Base-by-base conservation (phyloP, 2,329 filamentous ascomycete species). In the Colletotrichum sp. region DNA sequence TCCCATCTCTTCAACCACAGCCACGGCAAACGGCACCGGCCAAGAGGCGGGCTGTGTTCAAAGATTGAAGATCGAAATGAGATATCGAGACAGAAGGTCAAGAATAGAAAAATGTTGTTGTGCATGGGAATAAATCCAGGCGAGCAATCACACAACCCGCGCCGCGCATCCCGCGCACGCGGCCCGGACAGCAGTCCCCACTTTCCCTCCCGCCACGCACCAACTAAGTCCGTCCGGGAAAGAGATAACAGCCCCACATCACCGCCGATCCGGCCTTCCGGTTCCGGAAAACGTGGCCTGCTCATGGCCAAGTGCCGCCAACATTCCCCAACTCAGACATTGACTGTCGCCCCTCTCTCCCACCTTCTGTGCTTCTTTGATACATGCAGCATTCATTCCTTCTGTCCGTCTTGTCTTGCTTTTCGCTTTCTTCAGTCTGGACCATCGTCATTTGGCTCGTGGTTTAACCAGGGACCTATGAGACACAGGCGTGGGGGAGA, bases 221-320 rank as follows among this genome's bases (percentile, higher is more conserved):
- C 44, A 49, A 21, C 44, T 49, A n/a, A 10, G 2, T n/a, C 44
- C 44, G 44, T 21, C 44, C 44, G 44, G 44, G 18, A 6, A 4
- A 3, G 44, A 49, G 9, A 44, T 36, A 15, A 7, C 6, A 39
- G 44, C 44, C 44, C 44, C 44, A 49, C 9, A 21, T 4, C 44
- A 49, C 18, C 44, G 34, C n/a, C 36, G 60, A 36, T 16, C 60
- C 32, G 30, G 30, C 28, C 28, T 21, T 16, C 32, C 21, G 32
- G 10, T 39, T 24, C 60, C 60, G 60, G 60, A 64, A 49, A 64
- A 64, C 34, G 62, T 64, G 62, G 62, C 21, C 44, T 49, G 44
- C 44, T 7, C 44, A 49, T 49, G 39, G 18, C 39, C 39, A 49
- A 49, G 18, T 6, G 44, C 5, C 5, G 44, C 44, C 44, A 6